Evolutionary conservation across 768 basidiomycete species (phyloP), one percentile per base, ranked within the genome.

Genomic region (Arthromyces matolae): DNA sequence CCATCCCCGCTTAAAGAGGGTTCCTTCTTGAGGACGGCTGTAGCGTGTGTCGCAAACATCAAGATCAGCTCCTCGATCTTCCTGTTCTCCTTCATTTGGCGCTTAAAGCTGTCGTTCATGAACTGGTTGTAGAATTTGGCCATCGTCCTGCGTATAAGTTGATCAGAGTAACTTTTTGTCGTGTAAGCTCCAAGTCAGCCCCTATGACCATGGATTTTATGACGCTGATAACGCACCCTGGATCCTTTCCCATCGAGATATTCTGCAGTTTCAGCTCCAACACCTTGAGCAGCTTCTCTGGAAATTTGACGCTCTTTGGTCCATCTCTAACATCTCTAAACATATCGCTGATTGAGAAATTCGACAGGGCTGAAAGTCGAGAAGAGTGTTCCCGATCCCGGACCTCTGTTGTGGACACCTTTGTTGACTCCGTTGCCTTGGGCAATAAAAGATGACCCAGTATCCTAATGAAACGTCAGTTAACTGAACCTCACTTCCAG

Each of bases 41-140:
- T 92, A 3, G 95, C 89, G 43, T 92, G 84, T 1, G 93, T 89
- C 9, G 94, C 94, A 60, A 97, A 97, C 78, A 89, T 89, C 42
- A 99, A 76, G 50, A 99, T 95, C 45, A 99, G 84, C 54, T 97
- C 93, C 69, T 99, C 96, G 31, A 97, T 90, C 71, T 95, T 96
- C 37, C 96, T 80, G 64, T 91, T 94, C 64, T 97, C 94, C 67
- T 92, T 91, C 82, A 97, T 87, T 58, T 93, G 89, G 28, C 81
- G 78, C 48, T 87, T 83, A 72, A 96, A 95, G 31, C 75, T 77
- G 22, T 91, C 87, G 49, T 89, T 83, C 65, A 85, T 83, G 65
- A 89, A 91, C 52, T 92, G 89, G 10, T 86, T 86, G 63, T 93
- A 97, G 66, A 97, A 97, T 27, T 88, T 85, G 47, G 86, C 94